Percentiles rank a stretch among this genome's conserved stretches.
Evolutionary conservation across 75 land plant species (phyloP).

Genomic region (Cryptomeria japonica): DNA sequence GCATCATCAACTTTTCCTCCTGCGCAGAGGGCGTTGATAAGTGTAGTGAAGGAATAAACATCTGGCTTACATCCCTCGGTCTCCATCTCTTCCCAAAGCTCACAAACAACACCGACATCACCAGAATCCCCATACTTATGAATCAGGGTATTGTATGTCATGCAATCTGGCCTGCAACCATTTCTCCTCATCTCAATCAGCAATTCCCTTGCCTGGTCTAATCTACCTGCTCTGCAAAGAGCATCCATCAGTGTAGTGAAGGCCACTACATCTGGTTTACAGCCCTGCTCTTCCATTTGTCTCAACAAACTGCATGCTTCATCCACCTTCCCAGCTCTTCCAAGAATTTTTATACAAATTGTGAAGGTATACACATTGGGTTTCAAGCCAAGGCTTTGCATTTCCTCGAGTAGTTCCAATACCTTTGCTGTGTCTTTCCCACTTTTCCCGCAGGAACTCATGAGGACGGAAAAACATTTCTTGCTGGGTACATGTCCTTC

Average conservation of each 20-base stretch:
- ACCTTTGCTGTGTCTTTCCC: constrained; percentile 45
- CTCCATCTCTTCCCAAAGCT: constrained; percentile 66
- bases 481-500: constrained; percentile 60
- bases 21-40: constrained; percentile 66
- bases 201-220: constrained; percentile 48
- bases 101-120: constrained; percentile 29
- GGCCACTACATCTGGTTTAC: constrained; percentile 76
- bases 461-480: constrained; percentile 66
- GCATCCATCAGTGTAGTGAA: constrained; percentile 78
- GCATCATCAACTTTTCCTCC: constrained; percentile 60
- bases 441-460: constrained; percentile 69
- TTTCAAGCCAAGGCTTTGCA: constrained; percentile 61
- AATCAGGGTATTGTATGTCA: constrained; percentile 72
- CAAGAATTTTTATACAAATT: constrained; percentile 68
- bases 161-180: constrained; percentile 52
- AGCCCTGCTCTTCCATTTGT: constrained; percentile 67
- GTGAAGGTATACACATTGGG: constrained; percentile 83
- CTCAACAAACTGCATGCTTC: constrained; percentile 57
- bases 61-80: constrained; percentile 59
- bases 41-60: constrained; percentile 67
- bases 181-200: constrained; percentile 49
- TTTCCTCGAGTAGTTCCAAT: constrained; percentile 48
- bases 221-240: constrained; percentile 58
- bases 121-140: constrained; percentile 62
- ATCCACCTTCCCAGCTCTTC: constrained; percentile 61